Percentiles rank a stretch among this genome's conserved stretches.
Evolutionary conservation across 148 eudicot genomes (phyloP).

Genomic region (Chenopodium berlandieri): DNA sequence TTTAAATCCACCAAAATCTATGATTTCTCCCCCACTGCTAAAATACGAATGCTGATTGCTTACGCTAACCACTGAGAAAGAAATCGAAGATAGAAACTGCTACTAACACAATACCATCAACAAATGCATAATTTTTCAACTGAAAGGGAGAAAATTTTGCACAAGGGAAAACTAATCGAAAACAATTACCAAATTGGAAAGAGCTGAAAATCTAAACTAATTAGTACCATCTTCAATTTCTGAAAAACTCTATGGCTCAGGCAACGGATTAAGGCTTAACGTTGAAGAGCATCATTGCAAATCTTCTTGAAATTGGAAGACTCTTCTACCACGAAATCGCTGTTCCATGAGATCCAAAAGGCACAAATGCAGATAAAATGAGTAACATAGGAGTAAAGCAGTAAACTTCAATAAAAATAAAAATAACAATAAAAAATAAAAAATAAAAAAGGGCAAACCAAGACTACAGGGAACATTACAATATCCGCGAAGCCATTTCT

Average conservation of each 20-base stretch:
- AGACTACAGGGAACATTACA: slow-evolving; percentile 39
- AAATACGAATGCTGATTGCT: not conserved
- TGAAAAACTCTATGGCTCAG: not conserved
- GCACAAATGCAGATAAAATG: not conserved
- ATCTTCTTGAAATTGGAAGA: slow-evolving; percentile 77
- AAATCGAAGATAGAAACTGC: not conserved
- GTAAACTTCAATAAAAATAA: not conserved
- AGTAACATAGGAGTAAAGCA: not conserved
- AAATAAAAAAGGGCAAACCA: not conserved
- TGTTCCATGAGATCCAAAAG: slow-evolving; percentile 30
- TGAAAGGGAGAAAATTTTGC: not conserved
- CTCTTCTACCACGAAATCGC: slow-evolving; percentile 78
- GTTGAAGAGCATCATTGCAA: slow-evolving; percentile 64
- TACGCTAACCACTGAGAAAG: not conserved
- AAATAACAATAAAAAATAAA: too few relatives aligned
- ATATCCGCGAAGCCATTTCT: slow-evolving; percentile 80
- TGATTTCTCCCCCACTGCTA: not conserved
- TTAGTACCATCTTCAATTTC: slow-evolving; percentile 15
- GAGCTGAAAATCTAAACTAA: not conserved
- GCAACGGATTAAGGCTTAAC: slow-evolving; percentile 21
- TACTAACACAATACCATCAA: not conserved
- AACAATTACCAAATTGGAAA: not conserved
- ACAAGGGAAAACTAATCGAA: slow-evolving; percentile 6
- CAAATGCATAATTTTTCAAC: not conserved
- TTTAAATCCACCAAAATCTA: not conserved